Percentiles rank a stretch among this genome's conserved stretches.
Evolutionary conservation across 2,329 filamentous ascomycete genomes (phyloP).

Genomic region (Apiospora marii): DNA sequence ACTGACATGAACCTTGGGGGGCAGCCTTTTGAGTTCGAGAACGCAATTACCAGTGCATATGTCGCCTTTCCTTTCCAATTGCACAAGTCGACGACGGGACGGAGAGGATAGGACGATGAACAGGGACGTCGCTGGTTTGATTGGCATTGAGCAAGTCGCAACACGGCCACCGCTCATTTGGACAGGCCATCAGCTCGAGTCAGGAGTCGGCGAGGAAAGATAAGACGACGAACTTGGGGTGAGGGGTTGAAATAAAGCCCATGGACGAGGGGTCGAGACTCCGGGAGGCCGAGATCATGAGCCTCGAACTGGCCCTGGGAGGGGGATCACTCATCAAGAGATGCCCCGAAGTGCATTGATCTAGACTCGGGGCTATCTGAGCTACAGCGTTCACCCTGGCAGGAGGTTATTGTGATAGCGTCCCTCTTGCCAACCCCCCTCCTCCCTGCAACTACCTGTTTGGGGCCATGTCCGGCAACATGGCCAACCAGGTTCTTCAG

Average conservation of each 20-base stretch:
- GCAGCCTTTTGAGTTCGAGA: neutral
- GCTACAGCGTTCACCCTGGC: conserved; percentile 11
- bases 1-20: neutral
- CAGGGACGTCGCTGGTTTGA: neutral
- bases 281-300: neutral
- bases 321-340: neutral
- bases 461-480: neutral
- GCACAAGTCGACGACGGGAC: neutral
- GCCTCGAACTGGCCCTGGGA: neutral
- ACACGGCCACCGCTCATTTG: neutral
- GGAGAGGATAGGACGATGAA: too few species aligned
- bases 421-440: neutral
- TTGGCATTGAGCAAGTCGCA: neutral
- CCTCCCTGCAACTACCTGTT: neutral
- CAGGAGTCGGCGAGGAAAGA: neutral
- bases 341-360: neutral
- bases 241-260: neutral
- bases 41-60: neutral
- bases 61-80: neutral
- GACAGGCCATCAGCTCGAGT: neutral
- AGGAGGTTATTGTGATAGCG: neutral
- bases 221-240: neutral
- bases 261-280: neutral
- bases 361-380: neutral
- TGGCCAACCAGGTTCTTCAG: neutral